Evolutionary conservation across 805 yeast species (phyloP), one percentile per base, ranked within the genome.

Genomic region (Starmerella cellae): DNA sequence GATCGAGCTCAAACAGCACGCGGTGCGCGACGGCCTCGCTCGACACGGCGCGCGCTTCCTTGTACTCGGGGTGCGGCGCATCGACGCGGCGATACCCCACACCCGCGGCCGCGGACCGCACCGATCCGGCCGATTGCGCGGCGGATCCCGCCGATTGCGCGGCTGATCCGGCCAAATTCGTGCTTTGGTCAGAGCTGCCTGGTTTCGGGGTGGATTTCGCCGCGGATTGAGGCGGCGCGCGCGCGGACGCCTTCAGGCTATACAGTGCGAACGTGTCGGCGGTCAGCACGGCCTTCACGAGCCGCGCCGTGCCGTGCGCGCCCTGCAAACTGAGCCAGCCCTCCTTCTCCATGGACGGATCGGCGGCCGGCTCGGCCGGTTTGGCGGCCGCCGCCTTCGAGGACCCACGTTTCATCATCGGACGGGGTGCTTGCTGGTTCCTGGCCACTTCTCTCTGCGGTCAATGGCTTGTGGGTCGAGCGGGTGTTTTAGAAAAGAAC

Each of bases 1-100:
- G 3, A 16, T 31, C 36, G n/a, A n/a, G n/a, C n/a, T n/a, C n/a
- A 57, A 77, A 77, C 14, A 84, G 57, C 21, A 82, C 64, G 3
- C 81, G 71, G 60, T 87, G 96, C 43, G 87, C 74, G 29, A 85
- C 66, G 36, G 85, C 72, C 58, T 85, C 95, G 10, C 82, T 44
- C 73, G 38, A 47, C n/a, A n/a, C n/a, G 27, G 61, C 65, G 23
- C 78, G 55, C 36, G 71, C 75, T 13, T 24, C 28, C 28, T 24
- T 13, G 28, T 9, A 26, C 10, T 16, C 29, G 8, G 28, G 28
- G 18, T 38, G 41, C 35, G 35, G 41, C 20, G 21, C 18, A 5
- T 28, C 31, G 8, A 18, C 21, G 19, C 21, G 6, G 35, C 35
- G 35, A 22, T 31, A 22, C 21, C 22, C 35, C 13, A 31, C 21